These are phyloP conservation scores for Fusarium sp. DNA, from an alignment of 2,329 filamentous ascomycete genomes.

Conservation along the genomic window DNA sequence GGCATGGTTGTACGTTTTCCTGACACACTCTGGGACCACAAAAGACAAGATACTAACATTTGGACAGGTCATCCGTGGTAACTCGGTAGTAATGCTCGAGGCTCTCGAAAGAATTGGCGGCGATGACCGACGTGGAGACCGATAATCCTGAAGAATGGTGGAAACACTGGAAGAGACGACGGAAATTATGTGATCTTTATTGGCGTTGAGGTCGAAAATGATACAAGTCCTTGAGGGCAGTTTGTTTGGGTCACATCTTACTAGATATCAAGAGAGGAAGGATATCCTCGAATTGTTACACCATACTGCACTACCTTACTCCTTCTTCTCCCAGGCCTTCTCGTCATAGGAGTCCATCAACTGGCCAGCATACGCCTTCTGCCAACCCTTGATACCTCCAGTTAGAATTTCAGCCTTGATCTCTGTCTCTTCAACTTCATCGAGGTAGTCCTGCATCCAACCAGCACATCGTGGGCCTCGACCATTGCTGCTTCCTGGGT, in stretches of 20 bases:
- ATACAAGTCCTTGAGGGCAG: slow-evolving; percentile 30
- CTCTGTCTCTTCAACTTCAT: slow-evolving; percentile 53
- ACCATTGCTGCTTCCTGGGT: slow-evolving; percentile 58
- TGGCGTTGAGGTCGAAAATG: slow-evolving; percentile 50
- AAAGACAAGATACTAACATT: slow-evolving; percentile 38
- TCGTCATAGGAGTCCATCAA: slow-evolving; percentile 63
- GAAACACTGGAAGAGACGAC: slow-evolving; percentile 15
- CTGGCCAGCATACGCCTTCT: slow-evolving; percentile 56
- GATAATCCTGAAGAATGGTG: slow-evolving; percentile 15
- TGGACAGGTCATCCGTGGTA: slow-evolving; percentile 87
- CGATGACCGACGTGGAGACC: slow-evolving; percentile 59
- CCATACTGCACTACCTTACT: slow-evolving; percentile 18
- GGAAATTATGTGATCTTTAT: slow-evolving; percentile 39
- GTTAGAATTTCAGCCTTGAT: slow-evolving; percentile 58
- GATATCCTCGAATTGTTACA: slow-evolving; percentile 31
- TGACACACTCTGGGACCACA: not conserved
- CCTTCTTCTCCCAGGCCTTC: slow-evolving; percentile 46
- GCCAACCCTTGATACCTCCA: slow-evolving; percentile 66
- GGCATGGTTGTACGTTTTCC: slow-evolving; percentile 83
- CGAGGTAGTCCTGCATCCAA: slow-evolving; percentile 66
- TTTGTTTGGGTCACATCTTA: slow-evolving; percentile 39
- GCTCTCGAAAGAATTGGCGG: slow-evolving; percentile 75
- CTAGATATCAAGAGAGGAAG: slow-evolving; percentile 45
- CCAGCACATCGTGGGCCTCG: slow-evolving; percentile 62
- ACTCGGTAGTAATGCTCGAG: slow-evolving; percentile 98